A percentile compares a stretch with the other conserved stretches of the same genome.
phyloP scores from a whole-genome alignment of 495 filamentous ascomycete species.

The Lentithecium fluviatile region DNA sequence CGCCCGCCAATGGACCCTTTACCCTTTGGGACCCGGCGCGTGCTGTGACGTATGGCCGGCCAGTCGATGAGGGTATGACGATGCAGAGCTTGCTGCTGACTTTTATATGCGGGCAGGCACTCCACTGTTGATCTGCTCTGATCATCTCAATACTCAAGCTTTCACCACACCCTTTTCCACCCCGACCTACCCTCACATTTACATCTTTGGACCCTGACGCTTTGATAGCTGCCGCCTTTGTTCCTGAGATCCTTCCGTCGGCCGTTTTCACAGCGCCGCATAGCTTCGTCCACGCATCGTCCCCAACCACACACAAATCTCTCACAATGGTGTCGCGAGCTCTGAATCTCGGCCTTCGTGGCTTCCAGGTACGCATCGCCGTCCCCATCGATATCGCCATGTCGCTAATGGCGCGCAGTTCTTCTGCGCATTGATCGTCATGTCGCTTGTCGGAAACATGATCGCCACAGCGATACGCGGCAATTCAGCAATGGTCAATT shows the following conservation, averaged over 20 bases:
- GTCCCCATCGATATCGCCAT: not conserved
- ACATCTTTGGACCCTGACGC: slow-evolving; percentile 9
- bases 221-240: slow-evolving; percentile 6
- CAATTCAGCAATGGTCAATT: slow-evolving; percentile 63
- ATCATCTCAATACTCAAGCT: not conserved
- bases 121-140: not conserved
- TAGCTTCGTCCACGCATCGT: slow-evolving; percentile 1
- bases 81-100: slow-evolving; percentile 1
- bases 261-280: not conserved
- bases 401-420: slow-evolving; percentile 47
- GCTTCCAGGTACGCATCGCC: slow-evolving; percentile 21
- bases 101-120: slow-evolving; percentile 6
- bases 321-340: slow-evolving; percentile 33
- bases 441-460: slow-evolving; percentile 68
- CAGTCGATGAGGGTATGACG: slow-evolving; percentile 4
- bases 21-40: not conserved
- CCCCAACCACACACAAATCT: not conserved
- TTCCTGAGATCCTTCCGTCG: not conserved
- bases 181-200: not conserved
- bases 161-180: not conserved
- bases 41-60: slow-evolving; percentile 11
- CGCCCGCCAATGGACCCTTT: not conserved
- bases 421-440: slow-evolving; percentile 64
- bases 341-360: slow-evolving; percentile 28
- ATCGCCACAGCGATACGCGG: slow-evolving; percentile 55